These are phyloP conservation scores for Wickerhamiella dianesei DNA, from an alignment of 805 yeast species.

Conservation along the genomic window DNA sequence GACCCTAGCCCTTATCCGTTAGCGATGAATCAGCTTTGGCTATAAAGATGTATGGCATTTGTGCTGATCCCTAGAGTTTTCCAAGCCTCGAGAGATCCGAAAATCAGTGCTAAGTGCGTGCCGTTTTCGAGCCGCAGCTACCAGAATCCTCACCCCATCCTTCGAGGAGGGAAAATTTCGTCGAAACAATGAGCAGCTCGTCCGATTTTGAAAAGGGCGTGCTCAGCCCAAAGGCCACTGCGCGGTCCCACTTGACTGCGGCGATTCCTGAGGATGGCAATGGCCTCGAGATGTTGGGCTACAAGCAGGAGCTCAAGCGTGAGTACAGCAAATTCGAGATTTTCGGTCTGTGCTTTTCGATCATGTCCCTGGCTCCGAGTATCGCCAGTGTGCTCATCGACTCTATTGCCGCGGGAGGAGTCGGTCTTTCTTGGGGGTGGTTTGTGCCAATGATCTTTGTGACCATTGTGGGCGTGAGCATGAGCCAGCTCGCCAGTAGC, in stretches of 20 bases:
- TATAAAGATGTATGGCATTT: not conserved
- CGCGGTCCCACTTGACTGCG: not conserved
- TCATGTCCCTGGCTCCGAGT: constrained; percentile 49
- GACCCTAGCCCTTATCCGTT: not conserved
- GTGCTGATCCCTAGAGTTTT: not conserved
- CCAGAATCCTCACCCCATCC: no score
- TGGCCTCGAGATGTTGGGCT: constrained; percentile 39
- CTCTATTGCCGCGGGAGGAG: constrained; percentile 48
- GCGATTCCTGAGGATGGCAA: constrained; percentile 17
- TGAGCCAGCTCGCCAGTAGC: constrained; percentile 52
- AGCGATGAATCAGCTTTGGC: not conserved
- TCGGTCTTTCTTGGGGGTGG: constrained; percentile 62
- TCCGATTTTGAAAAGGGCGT: not conserved
- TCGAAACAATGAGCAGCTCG: not conserved
- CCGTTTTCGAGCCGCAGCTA: not conserved
- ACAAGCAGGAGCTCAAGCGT: constrained; percentile 50
- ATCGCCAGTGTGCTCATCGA: constrained; percentile 39
- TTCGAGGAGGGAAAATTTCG: no score
- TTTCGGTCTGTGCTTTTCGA: constrained; percentile 55
- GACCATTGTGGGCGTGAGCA: constrained; percentile 39
- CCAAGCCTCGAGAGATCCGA: not conserved
- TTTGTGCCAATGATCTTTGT: constrained; percentile 41
- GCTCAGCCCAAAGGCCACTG: not conserved
- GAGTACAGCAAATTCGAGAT: constrained; percentile 45
- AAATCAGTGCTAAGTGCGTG: not conserved